Base-by-base conservation (phyloP, 768 basidiomycete species). In the Pleurotus cornucopiae region DNA sequence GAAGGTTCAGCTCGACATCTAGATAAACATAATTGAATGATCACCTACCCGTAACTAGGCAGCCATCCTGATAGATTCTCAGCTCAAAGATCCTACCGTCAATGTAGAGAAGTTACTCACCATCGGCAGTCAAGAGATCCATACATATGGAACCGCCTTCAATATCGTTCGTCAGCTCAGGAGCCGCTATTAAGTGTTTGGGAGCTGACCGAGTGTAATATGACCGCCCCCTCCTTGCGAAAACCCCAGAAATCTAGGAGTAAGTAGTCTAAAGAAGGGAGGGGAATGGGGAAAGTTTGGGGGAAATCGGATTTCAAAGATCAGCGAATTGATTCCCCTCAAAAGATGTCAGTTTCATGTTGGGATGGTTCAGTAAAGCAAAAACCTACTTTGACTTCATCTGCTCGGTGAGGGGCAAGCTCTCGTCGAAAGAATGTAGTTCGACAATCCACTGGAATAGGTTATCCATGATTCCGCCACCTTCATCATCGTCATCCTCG, bases 181-280 rank as follows among this genome's bases (percentile, higher is more conserved):
- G 34, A 57, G 30, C 30, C 7, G 7, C 6, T 34, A 7, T 11
- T 7, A 34, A 34, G 6, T 9, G 30, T 3, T 34, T 11, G 30
- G 11, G 30, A 34, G 30, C 70, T 23, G 58, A 79, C 83, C 86
- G 61, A 76, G 79, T 16, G 85, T 87, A 41, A 89, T 72, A 67
- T 87, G 83, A 0, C 86, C 87, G 6, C 87, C 86, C 2, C 86
- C 88, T 14, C 87, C 88, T 51, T 83, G 76, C 38, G 80, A 77
- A 64, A 89, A 90, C 0, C 86, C 84, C 37, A 87, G 65, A 69
- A 89, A 86, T 21, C 88, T 78, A 0, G 89, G 89, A 21, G 83
- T 84, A 20, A 91, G 76, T 30, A 89, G 83, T 55, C 88, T 79
- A 69, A 90, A 88, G 72, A 87, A 89, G 0, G 89, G 89, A 1